Conservation (phyloP, 1,284 basidiomycete species). For the Fereydounia khargensis region DNA sequence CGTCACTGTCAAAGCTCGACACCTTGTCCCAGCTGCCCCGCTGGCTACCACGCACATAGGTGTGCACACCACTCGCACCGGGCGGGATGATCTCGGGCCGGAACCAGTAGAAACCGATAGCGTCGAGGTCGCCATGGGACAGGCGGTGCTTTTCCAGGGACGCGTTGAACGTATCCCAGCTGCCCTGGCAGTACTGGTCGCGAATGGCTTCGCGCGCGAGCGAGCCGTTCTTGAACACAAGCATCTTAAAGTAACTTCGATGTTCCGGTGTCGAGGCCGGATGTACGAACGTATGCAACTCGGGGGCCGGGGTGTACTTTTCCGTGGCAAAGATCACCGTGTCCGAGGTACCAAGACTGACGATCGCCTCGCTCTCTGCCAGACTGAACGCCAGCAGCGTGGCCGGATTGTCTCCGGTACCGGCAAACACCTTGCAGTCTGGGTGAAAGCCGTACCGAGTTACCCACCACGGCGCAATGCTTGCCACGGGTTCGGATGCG, state of each 20-base stretch:
- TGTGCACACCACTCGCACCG: constrained; percentile 68
- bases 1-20: too few species aligned
- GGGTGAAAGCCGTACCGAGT: constrained; percentile 72
- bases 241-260: constrained; percentile 60
- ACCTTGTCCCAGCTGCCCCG: too few species aligned
- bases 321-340: constrained; percentile 72
- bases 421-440: constrained; percentile 78
- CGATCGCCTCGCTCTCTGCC: constrained; percentile 77
- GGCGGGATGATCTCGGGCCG: constrained; percentile 79
- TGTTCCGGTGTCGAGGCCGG: constrained; percentile 52
- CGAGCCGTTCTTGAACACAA: constrained; percentile 60
- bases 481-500: constrained; percentile 68
- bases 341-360: constrained; percentile 87
- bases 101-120: constrained; percentile 70
- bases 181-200: constrained; percentile 66
- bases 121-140: not conserved
- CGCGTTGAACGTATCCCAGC: constrained; percentile 74
- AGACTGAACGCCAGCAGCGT: constrained; percentile 71
- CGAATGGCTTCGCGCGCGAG: constrained; percentile 71
- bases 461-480: constrained; percentile 71
- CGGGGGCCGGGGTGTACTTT: constrained; percentile 59
- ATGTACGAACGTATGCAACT: constrained; percentile 62
- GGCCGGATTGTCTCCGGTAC: constrained; percentile 88
- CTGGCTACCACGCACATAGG: constrained; percentile 61
- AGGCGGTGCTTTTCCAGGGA: constrained; percentile 61